These are phyloP conservation scores for Irpex rosettiformis DNA, from an alignment of 1,284 basidiomycete species.

Conservation along the genomic window DNA sequence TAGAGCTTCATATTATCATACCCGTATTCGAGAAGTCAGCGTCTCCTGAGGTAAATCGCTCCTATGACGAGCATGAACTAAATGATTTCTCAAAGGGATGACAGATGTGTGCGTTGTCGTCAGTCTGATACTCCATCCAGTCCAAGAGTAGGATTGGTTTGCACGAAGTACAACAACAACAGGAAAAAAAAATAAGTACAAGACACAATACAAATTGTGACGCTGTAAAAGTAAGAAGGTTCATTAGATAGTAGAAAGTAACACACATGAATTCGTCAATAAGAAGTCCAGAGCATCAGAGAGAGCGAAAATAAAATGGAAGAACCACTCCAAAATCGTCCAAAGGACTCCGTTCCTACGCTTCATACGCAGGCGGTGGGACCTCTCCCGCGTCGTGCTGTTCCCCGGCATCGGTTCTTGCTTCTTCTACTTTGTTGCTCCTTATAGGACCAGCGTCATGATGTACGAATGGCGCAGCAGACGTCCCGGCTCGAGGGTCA, in stretches of 20 bases:
- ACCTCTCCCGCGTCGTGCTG: not conserved
- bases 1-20: not conserved
- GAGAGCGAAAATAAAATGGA: not conserved
- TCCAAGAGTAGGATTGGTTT: not conserved
- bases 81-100: too few relatives aligned
- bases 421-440: constrained; percentile 4
- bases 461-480: constrained; percentile 9
- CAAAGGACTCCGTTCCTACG: constrained; percentile 1
- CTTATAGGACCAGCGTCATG: constrained; percentile 8
- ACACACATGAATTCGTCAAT: not conserved
- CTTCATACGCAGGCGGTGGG: constrained; percentile 13
- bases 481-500: not conserved
- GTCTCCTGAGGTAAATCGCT: too few relatives aligned
- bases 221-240: not conserved
- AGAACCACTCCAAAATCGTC: not conserved
- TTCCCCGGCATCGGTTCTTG: not conserved
- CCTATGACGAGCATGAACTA: too few relatives aligned
- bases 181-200: not conserved
- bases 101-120: too few relatives aligned
- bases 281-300: not conserved
- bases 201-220: not conserved
- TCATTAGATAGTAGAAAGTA: not conserved
- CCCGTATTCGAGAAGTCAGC: too few relatives aligned
- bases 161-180: not conserved
- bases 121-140: too few relatives aligned